Percentiles rank a stretch among this genome's conserved stretches.
These are phyloP conservation scores for Leucaena leucocephala DNA, from an alignment of 306 rosid species.

Conservation along the genomic window DNA sequence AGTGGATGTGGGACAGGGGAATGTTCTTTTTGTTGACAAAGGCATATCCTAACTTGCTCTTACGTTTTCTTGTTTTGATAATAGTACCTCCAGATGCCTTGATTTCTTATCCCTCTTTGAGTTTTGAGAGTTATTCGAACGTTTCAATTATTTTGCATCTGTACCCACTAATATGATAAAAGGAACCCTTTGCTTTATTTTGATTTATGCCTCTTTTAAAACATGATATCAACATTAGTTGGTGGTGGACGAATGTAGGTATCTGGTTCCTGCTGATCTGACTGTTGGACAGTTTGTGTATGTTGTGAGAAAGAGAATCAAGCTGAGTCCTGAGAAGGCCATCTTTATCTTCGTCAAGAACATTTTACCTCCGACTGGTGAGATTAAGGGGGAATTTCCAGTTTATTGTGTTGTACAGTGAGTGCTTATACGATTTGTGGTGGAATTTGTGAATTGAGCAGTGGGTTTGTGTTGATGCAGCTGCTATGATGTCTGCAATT, in stretches of 20 bases:
- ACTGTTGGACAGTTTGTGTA: constrained; percentile 89
- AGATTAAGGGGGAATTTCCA: constrained; percentile 13
- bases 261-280: constrained; percentile 89
- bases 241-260: constrained; percentile 52
- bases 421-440: neutral
- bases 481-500: constrained; percentile 89
- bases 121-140: too few species aligned
- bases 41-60: constrained; percentile 1
- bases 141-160: neutral
- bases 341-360: constrained; percentile 84
- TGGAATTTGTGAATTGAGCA: constrained; percentile 28
- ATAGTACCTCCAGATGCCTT: neutral
- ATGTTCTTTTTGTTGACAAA: neutral
- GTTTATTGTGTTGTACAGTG: neutral
- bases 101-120: neutral
- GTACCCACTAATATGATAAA: neutral
- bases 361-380: constrained; percentile 85
- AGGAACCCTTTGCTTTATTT: neutral
- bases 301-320: constrained; percentile 87
- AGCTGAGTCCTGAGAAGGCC: constrained; percentile 85
- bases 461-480: constrained; percentile 51
- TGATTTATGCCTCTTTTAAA: neutral
- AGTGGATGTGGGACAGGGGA: neutral
- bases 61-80: constrained; percentile 10
- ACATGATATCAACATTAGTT: neutral